Conservation (phyloP, 176 grass and related monocot genomes). For the Coix lacrymajobi region DNA sequence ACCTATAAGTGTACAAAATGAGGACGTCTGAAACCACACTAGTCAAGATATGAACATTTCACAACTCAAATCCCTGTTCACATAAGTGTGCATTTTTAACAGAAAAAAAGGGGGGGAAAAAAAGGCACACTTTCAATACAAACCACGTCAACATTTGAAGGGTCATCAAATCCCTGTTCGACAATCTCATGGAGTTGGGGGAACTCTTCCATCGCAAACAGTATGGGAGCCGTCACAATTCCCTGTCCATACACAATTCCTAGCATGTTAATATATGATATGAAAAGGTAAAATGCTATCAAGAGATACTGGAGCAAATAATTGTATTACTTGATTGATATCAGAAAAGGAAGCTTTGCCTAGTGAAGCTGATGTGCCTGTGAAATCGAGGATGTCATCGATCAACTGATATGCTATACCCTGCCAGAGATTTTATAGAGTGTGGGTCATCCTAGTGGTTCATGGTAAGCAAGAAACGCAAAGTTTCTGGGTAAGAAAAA, state of each 20-base stretch:
- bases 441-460: not conserved
- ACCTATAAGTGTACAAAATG: constrained; percentile 17
- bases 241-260: constrained; percentile 41
- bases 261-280: not conserved
- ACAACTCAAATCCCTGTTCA: constrained; percentile 4
- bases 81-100: not conserved
- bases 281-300: not conserved
- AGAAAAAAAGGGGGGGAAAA: not conserved
- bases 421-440: constrained; percentile 28
- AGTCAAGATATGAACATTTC: not conserved
- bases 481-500: constrained; percentile 8
- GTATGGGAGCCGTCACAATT: constrained; percentile 77
- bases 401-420: constrained; percentile 88
- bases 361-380: constrained; percentile 64
- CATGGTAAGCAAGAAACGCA: not conserved
- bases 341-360: constrained; percentile 83
- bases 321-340: constrained; percentile 64
- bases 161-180: constrained; percentile 60
- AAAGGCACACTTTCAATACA: not conserved
- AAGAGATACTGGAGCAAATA: not conserved
- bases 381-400: constrained; percentile 91
- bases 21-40: not conserved
- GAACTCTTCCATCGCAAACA: constrained; percentile 85
- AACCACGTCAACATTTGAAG: constrained; percentile 55
- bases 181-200: constrained; percentile 53